phyloP scores from a whole-genome alignment of 208 protist species.

The Trypanosoma rangeli region DNA sequence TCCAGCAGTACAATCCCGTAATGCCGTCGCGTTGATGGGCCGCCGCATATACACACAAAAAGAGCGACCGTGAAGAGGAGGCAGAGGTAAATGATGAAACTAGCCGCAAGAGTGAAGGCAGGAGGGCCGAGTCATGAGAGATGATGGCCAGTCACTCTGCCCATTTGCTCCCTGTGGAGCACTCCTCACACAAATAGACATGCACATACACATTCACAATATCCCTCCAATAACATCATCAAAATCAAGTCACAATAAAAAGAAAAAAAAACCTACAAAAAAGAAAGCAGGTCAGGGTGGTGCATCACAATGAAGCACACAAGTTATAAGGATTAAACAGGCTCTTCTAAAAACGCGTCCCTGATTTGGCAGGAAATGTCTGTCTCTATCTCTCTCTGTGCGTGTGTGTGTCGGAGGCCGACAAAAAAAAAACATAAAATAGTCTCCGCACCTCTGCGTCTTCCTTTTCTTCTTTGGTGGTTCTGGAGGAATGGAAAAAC shows the following conservation, averaged over 20 bases:
- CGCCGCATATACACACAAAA: background rate
- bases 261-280: constrained; percentile 11
- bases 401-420: too few species aligned
- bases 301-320: too few species aligned
- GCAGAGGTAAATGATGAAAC: background rate
- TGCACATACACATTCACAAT: background rate
- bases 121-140: background rate
- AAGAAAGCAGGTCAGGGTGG: background rate
- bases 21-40: background rate
- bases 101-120: background rate
- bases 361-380: too few species aligned
- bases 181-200: background rate
- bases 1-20: background rate
- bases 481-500: background rate
- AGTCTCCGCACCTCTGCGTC: too few species aligned
- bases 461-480: background rate
- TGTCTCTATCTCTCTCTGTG: too few species aligned
- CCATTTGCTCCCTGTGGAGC: too few species aligned
- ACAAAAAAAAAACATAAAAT: constrained; percentile 13
- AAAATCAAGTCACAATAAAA: constrained; percentile 13
- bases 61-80: background rate
- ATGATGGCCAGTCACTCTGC: background rate
- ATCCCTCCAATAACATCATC: background rate
- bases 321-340: too few species aligned
- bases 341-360: too few species aligned